A percentile compares a stretch with the other conserved stretches of the same genome.
Evolutionary conservation across 2,329 filamentous ascomycete genomes (phyloP).

Genomic region (Calonectria henricotiae): DNA sequence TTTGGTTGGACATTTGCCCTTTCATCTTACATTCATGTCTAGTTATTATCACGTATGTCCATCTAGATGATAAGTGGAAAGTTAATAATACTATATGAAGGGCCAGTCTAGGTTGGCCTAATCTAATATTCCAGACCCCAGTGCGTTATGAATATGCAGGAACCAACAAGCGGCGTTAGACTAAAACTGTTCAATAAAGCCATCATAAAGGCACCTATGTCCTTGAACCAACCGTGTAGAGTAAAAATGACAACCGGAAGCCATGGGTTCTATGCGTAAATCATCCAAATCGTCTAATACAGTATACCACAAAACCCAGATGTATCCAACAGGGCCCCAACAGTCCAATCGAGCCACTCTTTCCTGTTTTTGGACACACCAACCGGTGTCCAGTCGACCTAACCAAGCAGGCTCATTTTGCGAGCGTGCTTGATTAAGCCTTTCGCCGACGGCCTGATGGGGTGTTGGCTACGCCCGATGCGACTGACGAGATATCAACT

Average conservation of each 20-base stretch:
- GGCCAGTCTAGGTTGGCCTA: conserved; percentile 35
- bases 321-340: conserved; percentile 6
- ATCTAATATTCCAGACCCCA: conserved; percentile 46
- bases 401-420: not conserved
- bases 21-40: conserved; percentile 49
- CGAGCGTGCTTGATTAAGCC: conserved; percentile 43
- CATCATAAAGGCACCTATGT: not conserved
- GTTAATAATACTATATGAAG: conserved; percentile 51
- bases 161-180: not conserved
- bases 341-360: not conserved
- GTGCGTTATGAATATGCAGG: not conserved
- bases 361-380: no score
- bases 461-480: conserved; percentile 50
- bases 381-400: not conserved
- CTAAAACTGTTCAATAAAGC: not conserved
- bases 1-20: conserved; percentile 49
- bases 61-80: conserved; percentile 43
- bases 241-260: not conserved
- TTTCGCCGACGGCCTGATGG: conserved; percentile 53
- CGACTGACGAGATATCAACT: conserved; percentile 53
- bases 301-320: not conserved
- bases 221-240: not conserved
- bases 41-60: conserved; percentile 43
- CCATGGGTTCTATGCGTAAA: conserved; percentile 14
- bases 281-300: conserved; percentile 15